phyloP scores from a whole-genome alignment of 2,329 filamentous ascomycete species.

The Scytalidium sp. region DNA sequence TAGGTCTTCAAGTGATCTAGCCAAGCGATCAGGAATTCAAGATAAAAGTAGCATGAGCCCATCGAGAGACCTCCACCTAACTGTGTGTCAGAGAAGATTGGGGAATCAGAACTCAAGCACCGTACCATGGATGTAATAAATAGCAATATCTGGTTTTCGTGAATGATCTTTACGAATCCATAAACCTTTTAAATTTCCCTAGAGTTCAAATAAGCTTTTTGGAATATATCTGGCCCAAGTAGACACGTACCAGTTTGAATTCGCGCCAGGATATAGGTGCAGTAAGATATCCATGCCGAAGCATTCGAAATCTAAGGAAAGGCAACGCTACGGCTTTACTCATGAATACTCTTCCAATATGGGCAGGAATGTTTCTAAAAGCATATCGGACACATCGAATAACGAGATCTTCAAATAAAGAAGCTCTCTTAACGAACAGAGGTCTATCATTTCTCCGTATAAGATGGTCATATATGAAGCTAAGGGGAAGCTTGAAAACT shows the following conservation, averaged over 20 bases:
- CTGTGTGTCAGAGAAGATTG: not conserved
- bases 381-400: constrained; percentile 76
- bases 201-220: constrained; percentile 11
- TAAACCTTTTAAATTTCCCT: constrained; percentile 57
- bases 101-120: constrained; percentile 1
- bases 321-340: constrained; percentile 69
- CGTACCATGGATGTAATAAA: constrained; percentile 78
- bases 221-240: not conserved
- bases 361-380: constrained; percentile 67
- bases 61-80: constrained; percentile 80
- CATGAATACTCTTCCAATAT: constrained; percentile 73
- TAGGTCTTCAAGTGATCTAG: constrained; percentile 57
- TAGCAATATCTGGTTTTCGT: constrained; percentile 66
- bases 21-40: constrained; percentile 78
- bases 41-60: constrained; percentile 80
- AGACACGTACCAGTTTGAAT: constrained; percentile 44
- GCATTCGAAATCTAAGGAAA: constrained; percentile 72
- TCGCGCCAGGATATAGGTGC: constrained; percentile 65
- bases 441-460: constrained; percentile 41
- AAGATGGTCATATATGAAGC: constrained; percentile 56
- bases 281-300: constrained; percentile 65
- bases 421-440: constrained; percentile 66
- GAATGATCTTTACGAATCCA: constrained; percentile 65
- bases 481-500: constrained; percentile 58
- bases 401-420: constrained; percentile 73